Conservation (phyloP, 371 early-diverging fungal genomes). For the Mortierella sp. region DNA sequence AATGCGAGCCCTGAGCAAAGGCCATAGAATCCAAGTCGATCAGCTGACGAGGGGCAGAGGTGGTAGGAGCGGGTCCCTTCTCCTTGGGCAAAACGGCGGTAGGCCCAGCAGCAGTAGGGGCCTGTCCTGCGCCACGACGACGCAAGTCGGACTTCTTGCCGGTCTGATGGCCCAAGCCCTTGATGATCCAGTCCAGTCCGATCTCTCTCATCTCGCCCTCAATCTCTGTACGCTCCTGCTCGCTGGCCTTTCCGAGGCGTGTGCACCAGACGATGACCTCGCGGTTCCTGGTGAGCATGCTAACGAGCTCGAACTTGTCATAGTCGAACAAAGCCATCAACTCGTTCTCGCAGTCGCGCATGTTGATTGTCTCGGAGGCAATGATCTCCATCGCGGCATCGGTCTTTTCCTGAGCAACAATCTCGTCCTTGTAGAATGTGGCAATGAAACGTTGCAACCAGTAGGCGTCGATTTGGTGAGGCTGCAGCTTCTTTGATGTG, state of each 20-base stretch:
- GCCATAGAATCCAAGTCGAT: conserved; percentile 88
- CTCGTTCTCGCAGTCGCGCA: conserved; percentile 94
- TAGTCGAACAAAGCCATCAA: conserved; percentile 95
- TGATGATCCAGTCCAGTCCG: conserved; percentile 77
- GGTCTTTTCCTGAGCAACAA: conserved; percentile 90
- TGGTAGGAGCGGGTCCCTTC: conserved; percentile 52
- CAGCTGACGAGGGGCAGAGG: conserved; percentile 69
- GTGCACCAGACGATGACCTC: conserved; percentile 95
- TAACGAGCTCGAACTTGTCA: conserved; percentile 94
- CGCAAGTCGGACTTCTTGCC: conserved; percentile 73
- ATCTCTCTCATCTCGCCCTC: conserved; percentile 50
- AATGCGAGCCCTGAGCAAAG: conserved; percentile 93
- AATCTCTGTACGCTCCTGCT: conserved; percentile 43
- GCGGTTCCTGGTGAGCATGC: conserved; percentile 87
- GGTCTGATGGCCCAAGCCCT: conserved; percentile 65
- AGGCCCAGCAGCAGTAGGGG: conserved; percentile 75
- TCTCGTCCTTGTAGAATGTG: conserved; percentile 86
- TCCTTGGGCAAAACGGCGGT: conserved; percentile 57
- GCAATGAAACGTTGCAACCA: conserved; percentile 96
- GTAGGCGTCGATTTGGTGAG: conserved; percentile 96
- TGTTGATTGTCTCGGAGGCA: conserved; percentile 69
- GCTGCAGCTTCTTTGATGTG: conserved; percentile 60
- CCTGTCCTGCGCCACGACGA: conserved; percentile 79
- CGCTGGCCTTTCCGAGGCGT: conserved; percentile 79
- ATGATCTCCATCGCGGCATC: conserved; percentile 82